These are phyloP conservation scores for Jacaranda mimosifolia DNA, from an alignment of 257 asterid species.

Conservation along the genomic window DNA sequence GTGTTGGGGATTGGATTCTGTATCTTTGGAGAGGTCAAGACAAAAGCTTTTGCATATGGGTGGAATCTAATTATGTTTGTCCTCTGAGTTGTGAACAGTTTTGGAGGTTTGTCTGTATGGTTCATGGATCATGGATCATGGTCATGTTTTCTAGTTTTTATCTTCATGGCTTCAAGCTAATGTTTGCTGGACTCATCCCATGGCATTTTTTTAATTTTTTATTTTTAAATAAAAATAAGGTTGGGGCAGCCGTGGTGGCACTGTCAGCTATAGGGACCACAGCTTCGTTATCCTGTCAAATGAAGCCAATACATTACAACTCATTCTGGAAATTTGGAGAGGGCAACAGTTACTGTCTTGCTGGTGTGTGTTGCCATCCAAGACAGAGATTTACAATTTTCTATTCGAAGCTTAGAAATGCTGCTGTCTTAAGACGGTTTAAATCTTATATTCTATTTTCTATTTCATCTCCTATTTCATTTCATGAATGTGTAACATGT, in stretches of 20 bases:
- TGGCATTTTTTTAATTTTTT: too few relatives aligned
- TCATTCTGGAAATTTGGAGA: constrained; percentile 29
- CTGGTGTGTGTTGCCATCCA: neutral
- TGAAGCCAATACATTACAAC: constrained; percentile 30
- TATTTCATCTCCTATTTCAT: too few relatives aligned
- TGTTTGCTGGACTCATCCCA: too few relatives aligned
- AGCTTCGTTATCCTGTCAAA: constrained; percentile 23
- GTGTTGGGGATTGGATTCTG: constrained; percentile 40
- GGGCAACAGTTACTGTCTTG: neutral
- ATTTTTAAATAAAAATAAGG: too few relatives aligned
- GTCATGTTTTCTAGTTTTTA: too few relatives aligned
- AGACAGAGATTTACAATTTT: too few relatives aligned
- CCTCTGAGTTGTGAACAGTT: constrained; percentile 15
- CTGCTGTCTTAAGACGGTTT: too few relatives aligned
- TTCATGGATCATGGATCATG: too few relatives aligned
- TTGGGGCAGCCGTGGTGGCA: neutral
- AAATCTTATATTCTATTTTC: too few relatives aligned
- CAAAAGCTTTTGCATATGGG: constrained; percentile 40
- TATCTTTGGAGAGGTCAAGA: constrained; percentile 39
- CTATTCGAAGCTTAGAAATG: too few relatives aligned
- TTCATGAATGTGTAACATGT: too few relatives aligned
- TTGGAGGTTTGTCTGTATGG: constrained; percentile 28
- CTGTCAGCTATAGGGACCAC: constrained; percentile 6
- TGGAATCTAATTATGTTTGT: constrained; percentile 40
- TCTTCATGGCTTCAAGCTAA: too few relatives aligned